Evolutionary conservation across 495 filamentous ascomycete genomes (phyloP), one percentile per base, ranked within the genome.

Genomic region (Symbiotaphrina buchneri): DNA sequence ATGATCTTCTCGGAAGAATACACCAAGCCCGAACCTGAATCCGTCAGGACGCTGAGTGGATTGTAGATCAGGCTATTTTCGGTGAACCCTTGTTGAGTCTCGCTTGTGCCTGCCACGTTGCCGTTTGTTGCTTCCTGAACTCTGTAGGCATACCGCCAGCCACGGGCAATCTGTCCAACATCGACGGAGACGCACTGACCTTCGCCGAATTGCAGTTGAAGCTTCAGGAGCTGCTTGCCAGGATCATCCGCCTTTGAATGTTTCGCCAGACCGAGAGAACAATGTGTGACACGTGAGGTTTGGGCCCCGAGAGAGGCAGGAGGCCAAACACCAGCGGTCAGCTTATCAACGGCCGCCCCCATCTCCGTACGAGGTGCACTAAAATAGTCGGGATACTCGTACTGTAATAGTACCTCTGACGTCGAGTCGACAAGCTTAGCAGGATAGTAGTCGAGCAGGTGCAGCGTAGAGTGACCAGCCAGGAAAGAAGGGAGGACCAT

Each of bases 121-220:
- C 17, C 27, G 26, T 4, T 13, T n/a, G n/a, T 15, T 10, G 28
- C 2, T 33, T 21, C 27, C 18, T 22, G 18, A n/a, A 22, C 19
- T 6, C 14, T 14, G 21, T 53, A 53, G 6, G 46, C 36, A 22
- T 51, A 51, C 2, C 49, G 43, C 18, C 37, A 38, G 3, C 49
- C 49, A 8, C 47, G 48, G 10, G 42, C 35, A 21, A 53, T 44
- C 25, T 51, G 49, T 6, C 49, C 49, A 3, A 53, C 6, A 28
- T 51, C 49, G 7, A 51, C 40, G 2, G 33, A 23, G 2, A 33
- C 31, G 10, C 30, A 30, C 5, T 39, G 26, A 7, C 40, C 41
- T 28, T 38, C 31, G 1, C 28, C 17, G 7, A 49, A 39, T 10
- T 28, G 28, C 3, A 46, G 29, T 5, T 28, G 23, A 10, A 52